These are phyloP conservation scores for Diddensiella caesifluorescens DNA, from an alignment of 805 yeast genomes.

Conservation along the genomic window DNA sequence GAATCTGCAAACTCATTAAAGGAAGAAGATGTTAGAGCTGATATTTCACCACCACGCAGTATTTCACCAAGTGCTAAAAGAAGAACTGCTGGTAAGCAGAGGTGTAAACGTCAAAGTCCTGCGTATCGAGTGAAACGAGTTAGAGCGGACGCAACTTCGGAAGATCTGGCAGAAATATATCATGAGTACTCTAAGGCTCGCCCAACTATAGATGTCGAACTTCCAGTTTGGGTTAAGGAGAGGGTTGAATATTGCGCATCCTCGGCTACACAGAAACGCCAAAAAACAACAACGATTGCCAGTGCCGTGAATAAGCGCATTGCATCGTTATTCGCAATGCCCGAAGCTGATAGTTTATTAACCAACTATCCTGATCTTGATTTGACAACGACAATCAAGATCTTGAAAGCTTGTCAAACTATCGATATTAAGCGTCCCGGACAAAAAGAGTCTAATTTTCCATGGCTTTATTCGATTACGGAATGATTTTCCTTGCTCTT, in stretches of 20 bases:
- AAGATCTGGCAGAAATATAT: slow-evolving; percentile 9
- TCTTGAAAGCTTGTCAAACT: slow-evolving; percentile 10
- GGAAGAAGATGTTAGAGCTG: no score
- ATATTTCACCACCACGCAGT: no score
- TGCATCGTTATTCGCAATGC: not conserved
- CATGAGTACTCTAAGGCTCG: slow-evolving; percentile 5
- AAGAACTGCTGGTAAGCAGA: no score
- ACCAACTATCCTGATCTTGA: slow-evolving; percentile 5
- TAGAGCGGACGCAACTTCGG: slow-evolving; percentile 6
- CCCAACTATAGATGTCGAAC: slow-evolving; percentile 4
- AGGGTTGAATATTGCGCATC: not conserved
- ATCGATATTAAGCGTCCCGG: slow-evolving; percentile 10
- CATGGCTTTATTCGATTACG: slow-evolving; percentile 6
- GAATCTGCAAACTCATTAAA: no score
- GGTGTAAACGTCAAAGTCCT: slow-evolving; percentile 8
- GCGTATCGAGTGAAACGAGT: slow-evolving; percentile 9
- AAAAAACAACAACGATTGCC: not conserved
- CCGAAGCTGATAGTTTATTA: not conserved
- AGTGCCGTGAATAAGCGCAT: slow-evolving; percentile 4
- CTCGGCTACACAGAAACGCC: not conserved
- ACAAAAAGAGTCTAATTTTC: slow-evolving; percentile 7
- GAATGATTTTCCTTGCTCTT: not conserved
- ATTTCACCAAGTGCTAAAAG: no score
- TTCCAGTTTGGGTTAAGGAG: slow-evolving; percentile 14
- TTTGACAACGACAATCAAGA: slow-evolving; percentile 3